Conservation (phyloP, 805 yeast genomes). For the Myxozyma sirexii region DNA sequence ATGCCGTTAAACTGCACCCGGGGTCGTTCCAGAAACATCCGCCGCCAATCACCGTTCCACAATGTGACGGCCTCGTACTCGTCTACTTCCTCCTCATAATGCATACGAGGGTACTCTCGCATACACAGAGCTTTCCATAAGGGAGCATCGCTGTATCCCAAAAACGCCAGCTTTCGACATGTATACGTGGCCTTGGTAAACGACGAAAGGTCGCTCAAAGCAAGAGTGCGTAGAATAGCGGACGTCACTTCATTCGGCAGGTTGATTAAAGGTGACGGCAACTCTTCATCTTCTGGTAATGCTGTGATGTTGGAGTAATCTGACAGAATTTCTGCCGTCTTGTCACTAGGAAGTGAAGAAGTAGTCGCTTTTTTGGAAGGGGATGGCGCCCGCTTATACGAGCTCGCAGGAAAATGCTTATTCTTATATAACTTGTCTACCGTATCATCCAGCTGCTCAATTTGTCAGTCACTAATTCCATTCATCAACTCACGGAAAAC, state of each 20-base stretch:
- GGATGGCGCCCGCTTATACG: constrained; percentile 21
- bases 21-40: constrained; percentile 67
- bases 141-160: constrained; percentile 34
- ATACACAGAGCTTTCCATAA: constrained; percentile 39
- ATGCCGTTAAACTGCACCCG: constrained; percentile 79
- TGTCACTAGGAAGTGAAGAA: constrained; percentile 18
- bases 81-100: constrained; percentile 34
- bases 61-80: constrained; percentile 23
- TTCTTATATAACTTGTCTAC: constrained; percentile 73
- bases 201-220: constrained; percentile 36
- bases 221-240: constrained; percentile 37
- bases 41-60: constrained; percentile 44
- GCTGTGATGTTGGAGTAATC: constrained; percentile 22
- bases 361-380: constrained; percentile 26
- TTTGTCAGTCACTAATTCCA: neutral
- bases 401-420: constrained; percentile 37
- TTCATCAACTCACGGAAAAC: constrained; percentile 3
- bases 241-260: constrained; percentile 31
- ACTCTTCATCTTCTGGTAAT: constrained; percentile 27
- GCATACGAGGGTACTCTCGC: constrained; percentile 35
- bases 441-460: constrained; percentile 42
- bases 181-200: constrained; percentile 37
- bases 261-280: constrained; percentile 27
- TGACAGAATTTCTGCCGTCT: constrained; percentile 3
- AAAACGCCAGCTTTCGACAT: constrained; percentile 36